A percentile compares a stretch with the other conserved stretches of the same genome.
Conservation (phyloP, 2,329 filamentous ascomycete species). For the Xylariaceae sp. region DNA sequence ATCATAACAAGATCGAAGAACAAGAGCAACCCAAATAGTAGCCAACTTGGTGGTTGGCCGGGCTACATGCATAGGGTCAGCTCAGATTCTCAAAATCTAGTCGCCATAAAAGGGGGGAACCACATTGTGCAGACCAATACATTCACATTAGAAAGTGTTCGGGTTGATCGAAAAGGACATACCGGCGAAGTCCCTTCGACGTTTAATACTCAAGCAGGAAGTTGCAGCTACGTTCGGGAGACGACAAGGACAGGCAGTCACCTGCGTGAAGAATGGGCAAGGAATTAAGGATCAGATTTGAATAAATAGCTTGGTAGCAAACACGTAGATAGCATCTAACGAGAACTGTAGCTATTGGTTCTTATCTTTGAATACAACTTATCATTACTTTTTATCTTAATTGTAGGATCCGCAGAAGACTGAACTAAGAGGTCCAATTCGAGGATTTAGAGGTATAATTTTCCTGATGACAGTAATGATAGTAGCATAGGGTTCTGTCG, state of each 20-base stretch:
- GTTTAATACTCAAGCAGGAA: background rate
- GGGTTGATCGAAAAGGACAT: background rate
- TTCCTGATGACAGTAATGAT: no score
- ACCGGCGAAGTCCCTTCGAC: background rate
- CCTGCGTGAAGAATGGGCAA: background rate
- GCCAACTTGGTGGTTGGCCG: background rate
- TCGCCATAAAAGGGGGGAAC: background rate
- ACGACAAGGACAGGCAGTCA: background rate
- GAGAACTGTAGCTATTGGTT: no score
- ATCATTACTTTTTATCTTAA: no score
- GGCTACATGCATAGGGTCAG: background rate
- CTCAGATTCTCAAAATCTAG: background rate
- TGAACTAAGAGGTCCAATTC: no score
- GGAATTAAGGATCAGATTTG: background rate
- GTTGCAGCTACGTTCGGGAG: background rate
- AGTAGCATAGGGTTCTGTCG: no score
- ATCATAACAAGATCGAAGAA: background rate
- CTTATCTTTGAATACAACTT: no score
- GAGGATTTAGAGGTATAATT: no score
- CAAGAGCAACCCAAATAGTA: background rate
- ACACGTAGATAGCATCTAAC: no score
- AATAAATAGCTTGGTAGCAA: no score
- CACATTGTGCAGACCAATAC: background rate
- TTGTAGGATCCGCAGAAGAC: no score
- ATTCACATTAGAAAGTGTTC: background rate